Conservation (phyloP, 768 basidiomycete genomes). For the Lactarius akahatsu region DNA sequence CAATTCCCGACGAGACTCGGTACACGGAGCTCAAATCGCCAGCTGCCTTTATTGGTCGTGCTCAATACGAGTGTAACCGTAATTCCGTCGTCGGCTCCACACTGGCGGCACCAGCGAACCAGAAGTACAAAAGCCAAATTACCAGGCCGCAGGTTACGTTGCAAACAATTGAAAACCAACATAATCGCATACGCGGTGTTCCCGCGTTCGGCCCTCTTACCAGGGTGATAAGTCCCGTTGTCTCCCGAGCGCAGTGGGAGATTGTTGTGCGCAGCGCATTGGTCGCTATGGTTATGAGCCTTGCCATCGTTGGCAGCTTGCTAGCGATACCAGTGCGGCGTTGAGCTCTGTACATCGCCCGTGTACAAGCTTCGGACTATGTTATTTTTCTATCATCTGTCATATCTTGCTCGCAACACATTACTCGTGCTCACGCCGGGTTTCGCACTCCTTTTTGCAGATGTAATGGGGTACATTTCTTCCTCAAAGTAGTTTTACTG, state of each 20-base stretch:
- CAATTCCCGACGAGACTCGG: neutral
- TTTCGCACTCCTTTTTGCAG: neutral
- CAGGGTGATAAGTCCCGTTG: conserved; percentile 62
- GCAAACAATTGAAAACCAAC: conserved; percentile 36
- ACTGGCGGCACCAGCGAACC: conserved; percentile 16
- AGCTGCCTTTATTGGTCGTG: conserved; percentile 19
- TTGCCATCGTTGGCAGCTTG: conserved; percentile 36
- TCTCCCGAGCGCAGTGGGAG: conserved; percentile 83
- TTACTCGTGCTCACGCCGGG: neutral
- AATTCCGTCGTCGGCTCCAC: conserved; percentile 10
- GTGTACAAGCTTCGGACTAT: neutral
- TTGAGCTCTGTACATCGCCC: conserved; percentile 29
- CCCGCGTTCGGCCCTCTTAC: conserved; percentile 77
- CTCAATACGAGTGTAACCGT: conserved; percentile 24
- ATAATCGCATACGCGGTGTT: conserved; percentile 51
- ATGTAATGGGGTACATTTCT: neutral
- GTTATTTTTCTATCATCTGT: conserved; percentile 6
- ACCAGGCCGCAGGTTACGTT: neutral
- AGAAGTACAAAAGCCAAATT: conserved; percentile 19
- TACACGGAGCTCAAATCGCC: conserved; percentile 16
- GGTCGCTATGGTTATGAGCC: conserved; percentile 45
- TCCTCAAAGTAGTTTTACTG: too few species aligned
- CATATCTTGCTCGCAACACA: conserved; percentile 8
- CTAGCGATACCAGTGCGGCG: conserved; percentile 37
- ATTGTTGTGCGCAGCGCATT: conserved; percentile 63